Conservation (phyloP, 192 early-diverging fungal genomes). For the Entophlyctis luteolus region DNA sequence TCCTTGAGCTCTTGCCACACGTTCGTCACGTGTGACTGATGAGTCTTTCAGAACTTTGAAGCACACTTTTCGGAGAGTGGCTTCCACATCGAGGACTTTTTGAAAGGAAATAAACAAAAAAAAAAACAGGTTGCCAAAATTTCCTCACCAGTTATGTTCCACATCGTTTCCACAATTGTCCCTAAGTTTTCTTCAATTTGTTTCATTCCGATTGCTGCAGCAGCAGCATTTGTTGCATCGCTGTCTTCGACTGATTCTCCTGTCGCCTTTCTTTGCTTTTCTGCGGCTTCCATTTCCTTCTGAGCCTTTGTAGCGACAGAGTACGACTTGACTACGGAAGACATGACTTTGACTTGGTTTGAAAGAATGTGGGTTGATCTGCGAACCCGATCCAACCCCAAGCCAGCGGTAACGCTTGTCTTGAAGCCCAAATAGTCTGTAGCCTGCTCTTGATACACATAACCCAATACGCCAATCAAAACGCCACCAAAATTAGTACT, state of each 20-base stretch:
- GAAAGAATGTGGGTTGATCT: constrained; percentile 25
- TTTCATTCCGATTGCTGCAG: constrained; percentile 13
- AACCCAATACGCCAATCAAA: constrained; percentile 39
- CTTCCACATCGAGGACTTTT: constrained; percentile 33
- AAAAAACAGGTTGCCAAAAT: neutral
- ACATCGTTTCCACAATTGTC: constrained; percentile 32
- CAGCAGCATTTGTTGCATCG: neutral
- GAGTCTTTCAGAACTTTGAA: constrained; percentile 37
- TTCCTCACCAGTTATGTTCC: constrained; percentile 26
- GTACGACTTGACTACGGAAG: constrained; percentile 30
- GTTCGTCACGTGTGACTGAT: constrained; percentile 24
- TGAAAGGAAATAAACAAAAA: neutral
- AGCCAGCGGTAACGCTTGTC: constrained; percentile 24
- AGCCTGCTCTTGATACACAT: constrained; percentile 34
- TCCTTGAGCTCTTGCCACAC: constrained; percentile 26
- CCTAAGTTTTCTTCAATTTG: constrained; percentile 24
- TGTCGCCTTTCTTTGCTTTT: neutral
- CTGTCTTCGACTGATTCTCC: neutral
- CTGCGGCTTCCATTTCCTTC: constrained; percentile 24
- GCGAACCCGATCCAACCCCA: constrained; percentile 24
- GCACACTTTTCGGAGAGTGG: constrained; percentile 30
- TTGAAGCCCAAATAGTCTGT: constrained; percentile 30
- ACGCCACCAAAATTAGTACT: constrained; percentile 33
- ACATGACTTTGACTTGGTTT: constrained; percentile 24
- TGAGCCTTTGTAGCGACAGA: constrained; percentile 29